Evolutionary conservation across 2,329 filamentous ascomycete species (phyloP).

Genomic region (Dactylellina sp.): DNA sequence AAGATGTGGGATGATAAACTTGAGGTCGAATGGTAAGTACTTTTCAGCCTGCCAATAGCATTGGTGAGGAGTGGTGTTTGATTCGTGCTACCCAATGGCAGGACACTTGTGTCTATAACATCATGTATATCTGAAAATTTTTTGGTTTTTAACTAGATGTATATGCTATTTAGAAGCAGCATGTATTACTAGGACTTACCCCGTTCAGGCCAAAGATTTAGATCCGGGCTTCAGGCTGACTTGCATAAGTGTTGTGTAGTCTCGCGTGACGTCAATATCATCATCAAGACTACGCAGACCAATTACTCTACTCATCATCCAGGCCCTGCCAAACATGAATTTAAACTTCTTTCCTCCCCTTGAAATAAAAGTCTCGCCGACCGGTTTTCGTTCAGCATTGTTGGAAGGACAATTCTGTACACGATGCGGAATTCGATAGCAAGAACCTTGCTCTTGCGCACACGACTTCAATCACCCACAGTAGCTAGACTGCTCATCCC

Average conservation of each 20-base stretch:
- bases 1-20: slow-evolving; percentile 61
- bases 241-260: background rate
- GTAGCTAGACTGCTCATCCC: background rate
- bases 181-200: too few species aligned
- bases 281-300: slow-evolving; percentile 14
- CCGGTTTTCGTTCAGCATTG: slow-evolving; percentile 4
- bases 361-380: background rate
- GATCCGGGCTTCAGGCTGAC: too few species aligned
- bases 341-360: background rate
- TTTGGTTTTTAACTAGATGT: too few species aligned
- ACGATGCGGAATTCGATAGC: slow-evolving; percentile 46
- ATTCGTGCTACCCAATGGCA: too few species aligned
- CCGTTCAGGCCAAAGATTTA: background rate
- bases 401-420: background rate
- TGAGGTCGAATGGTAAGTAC: background rate
- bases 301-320: background rate
- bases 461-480: slow-evolving; percentile 1
- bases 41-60: background rate
- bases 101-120: too few species aligned
- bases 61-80: background rate
- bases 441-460: slow-evolving; percentile 23
- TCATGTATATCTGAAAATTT: too few species aligned
- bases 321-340: background rate
- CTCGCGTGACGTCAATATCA: slow-evolving; percentile 47
- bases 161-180: too few species aligned